A percentile compares a stretch with the other conserved stretches of the same genome.
Conservation (phyloP, 1,139 yeast genomes). For the Suhomyces anneliseae region DNA sequence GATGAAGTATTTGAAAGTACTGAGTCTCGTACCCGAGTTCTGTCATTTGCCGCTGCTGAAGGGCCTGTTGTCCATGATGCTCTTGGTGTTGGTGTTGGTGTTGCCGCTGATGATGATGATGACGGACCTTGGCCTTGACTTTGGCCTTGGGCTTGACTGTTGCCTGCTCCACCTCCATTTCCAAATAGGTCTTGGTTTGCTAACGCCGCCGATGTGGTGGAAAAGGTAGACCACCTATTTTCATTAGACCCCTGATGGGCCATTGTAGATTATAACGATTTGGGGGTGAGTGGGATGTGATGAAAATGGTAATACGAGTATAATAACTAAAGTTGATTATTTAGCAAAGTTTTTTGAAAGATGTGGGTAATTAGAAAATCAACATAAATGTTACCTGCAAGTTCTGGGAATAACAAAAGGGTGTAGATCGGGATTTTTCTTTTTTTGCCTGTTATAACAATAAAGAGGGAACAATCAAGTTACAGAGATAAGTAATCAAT, state of each 20-base stretch:
- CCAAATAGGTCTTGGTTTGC: slow-evolving; percentile 13
- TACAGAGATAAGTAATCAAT: too few species aligned
- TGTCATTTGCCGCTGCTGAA: neutral
- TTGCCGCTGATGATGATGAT: neutral
- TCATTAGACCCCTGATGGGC: slow-evolving; percentile 4
- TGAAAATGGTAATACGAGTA: too few species aligned
- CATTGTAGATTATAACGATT: neutral
- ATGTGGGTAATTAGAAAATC: too few species aligned
- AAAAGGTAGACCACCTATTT: slow-evolving; percentile 14
- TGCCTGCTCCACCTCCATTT: neutral
- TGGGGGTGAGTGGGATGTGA: neutral
- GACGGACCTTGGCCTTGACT: too few species aligned
- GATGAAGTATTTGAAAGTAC: slow-evolving; percentile 16
- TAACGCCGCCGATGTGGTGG: slow-evolving; percentile 14
- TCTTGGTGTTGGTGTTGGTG: neutral
- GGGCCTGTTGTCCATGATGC: neutral
- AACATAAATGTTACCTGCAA: too few species aligned
- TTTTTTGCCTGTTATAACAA: too few species aligned
- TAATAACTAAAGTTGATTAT: too few species aligned
- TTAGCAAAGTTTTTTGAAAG: too few species aligned
- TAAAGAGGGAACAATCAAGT: too few species aligned
- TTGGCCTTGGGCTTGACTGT: too few species aligned
- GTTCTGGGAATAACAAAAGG: too few species aligned
- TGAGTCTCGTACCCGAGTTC: slow-evolving; percentile 8
- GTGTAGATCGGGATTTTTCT: too few species aligned